These are phyloP conservation scores for Amanita exitialis DNA, from an alignment of 768 basidiomycete species.

Conservation along the genomic window DNA sequence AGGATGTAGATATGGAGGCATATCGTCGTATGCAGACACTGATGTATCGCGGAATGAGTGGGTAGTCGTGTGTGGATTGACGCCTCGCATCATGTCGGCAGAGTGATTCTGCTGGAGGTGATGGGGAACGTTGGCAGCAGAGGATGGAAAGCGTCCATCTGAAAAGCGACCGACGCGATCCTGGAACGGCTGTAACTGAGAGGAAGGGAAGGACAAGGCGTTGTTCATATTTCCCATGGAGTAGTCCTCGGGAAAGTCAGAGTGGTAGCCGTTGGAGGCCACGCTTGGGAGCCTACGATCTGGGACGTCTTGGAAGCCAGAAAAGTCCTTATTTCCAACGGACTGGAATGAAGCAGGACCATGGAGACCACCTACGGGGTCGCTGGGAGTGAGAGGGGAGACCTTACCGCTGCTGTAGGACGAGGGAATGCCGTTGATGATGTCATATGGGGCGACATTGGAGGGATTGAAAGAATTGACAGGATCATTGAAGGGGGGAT, in stretches of 20 bases:
- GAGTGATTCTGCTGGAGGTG: constrained; percentile 40
- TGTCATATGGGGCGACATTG: constrained; percentile 49
- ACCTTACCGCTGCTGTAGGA: constrained; percentile 67
- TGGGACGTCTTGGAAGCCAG: constrained; percentile 46
- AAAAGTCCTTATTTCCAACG: constrained; percentile 46
- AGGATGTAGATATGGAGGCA: constrained; percentile 44
- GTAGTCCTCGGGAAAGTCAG: constrained; percentile 61
- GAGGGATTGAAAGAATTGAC: constrained; percentile 46
- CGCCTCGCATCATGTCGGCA: constrained; percentile 53
- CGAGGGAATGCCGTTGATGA: constrained; percentile 51
- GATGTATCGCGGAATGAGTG: constrained; percentile 47
- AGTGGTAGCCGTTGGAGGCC: constrained; percentile 34
- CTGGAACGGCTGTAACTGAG: constrained; percentile 46
- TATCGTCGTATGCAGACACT: constrained; percentile 45
- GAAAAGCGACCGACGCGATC: constrained; percentile 48
- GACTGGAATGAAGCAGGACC: constrained; percentile 40
- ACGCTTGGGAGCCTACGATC: constrained; percentile 49
- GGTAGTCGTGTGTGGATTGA: constrained; percentile 58
- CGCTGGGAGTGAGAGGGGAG: constrained; percentile 65
- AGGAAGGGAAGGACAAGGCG: constrained; percentile 36
- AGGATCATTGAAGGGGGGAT: constrained; percentile 49
- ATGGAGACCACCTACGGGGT: constrained; percentile 49
- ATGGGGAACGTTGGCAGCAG: constrained; percentile 32
- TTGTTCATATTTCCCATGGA: constrained; percentile 35
- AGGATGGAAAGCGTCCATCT: constrained; percentile 43